Evolutionary conservation across 176 grass and related monocot genomes (phyloP).

Genomic region (Oryza meridionalis): DNA sequence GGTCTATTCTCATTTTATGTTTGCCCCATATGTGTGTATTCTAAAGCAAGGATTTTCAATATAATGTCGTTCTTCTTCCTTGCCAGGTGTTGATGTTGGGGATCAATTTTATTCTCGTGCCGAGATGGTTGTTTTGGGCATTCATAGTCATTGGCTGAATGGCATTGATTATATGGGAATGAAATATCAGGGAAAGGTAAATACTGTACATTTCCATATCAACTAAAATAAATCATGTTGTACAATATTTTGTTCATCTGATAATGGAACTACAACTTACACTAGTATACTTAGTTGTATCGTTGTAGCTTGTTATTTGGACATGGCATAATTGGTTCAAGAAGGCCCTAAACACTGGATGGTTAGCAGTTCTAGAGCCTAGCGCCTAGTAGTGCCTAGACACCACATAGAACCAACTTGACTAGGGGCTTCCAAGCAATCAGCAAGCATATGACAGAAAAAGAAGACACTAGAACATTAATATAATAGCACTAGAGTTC

Average conservation of each 20-base stretch:
- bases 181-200: conserved; percentile 72
- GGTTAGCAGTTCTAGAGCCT: no score
- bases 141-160: conserved; percentile 95
- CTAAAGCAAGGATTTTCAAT: background rate
- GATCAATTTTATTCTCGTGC: conserved; percentile 81
- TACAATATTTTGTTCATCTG: conserved; percentile 15
- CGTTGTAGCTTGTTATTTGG: no score
- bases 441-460: no score
- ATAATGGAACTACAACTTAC: background rate
- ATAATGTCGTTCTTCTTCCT: conserved; percentile 3
- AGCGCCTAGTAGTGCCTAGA: no score
- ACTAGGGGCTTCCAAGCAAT: no score
- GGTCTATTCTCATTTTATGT: background rate
- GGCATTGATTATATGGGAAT: conserved; percentile 91
- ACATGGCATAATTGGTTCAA: background rate
- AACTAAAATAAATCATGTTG: background rate
- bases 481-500: no score
- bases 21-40: background rate
- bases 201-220: background rate
- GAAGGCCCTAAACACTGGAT: no score
- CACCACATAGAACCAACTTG: no score
- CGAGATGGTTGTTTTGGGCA: conserved; percentile 89
- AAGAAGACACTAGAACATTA: no score
- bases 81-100: conserved; percentile 72
- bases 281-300: no score